Base-by-base conservation (phyloP, 345 rosid genomes). In the Iberis pinnata region DNA sequence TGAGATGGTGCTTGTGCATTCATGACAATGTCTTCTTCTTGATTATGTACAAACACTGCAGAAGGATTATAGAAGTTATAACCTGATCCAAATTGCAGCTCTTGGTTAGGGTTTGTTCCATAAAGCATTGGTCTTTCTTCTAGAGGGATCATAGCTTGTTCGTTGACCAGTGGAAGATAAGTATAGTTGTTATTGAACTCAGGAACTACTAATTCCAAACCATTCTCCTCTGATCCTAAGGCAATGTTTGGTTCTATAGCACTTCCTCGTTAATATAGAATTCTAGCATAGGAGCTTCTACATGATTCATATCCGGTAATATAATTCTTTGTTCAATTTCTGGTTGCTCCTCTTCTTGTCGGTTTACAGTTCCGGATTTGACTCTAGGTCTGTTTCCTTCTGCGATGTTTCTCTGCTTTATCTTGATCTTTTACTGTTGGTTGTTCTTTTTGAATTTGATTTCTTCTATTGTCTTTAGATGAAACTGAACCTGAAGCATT, bases 401-500 rank as follows among this genome's bases (percentile, higher is more conserved):
- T 71, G 3, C 58, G 78, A 12, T 32, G 76, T 65, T 76, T 79
- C 61, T 36, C 76, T 56, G 5, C 58, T 19, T 37, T 72, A 58
- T 71, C 77, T 64, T 78, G 75, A 39, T 62, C 77, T 68, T 55
- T 74, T 38, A 39, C 56, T 10, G 63, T 22, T 22, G 25, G 42
- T 25, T 70, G 73, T 24, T 33, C 76, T 29, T 79, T 81, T 43
- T 52, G 56, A 15, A 44, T 43, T 46, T 70, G 80, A 57, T 58
- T 75, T 58, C 65, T 78, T 62, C 81, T 61, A 47, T 58, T 75
- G 56, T 82, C 95, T 76, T 77, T 85, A 4, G 99, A 93, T 10
- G 97, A 85, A 44, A 81, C 88, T 25, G 87, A 93, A 52, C 88
- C 89, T n/a, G 67, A 74, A 65, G 76, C 81, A 40, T 73, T 84